phyloP scores from a whole-genome alignment of 306 rosid genomes.

The Dalbergia cultrata region DNA sequence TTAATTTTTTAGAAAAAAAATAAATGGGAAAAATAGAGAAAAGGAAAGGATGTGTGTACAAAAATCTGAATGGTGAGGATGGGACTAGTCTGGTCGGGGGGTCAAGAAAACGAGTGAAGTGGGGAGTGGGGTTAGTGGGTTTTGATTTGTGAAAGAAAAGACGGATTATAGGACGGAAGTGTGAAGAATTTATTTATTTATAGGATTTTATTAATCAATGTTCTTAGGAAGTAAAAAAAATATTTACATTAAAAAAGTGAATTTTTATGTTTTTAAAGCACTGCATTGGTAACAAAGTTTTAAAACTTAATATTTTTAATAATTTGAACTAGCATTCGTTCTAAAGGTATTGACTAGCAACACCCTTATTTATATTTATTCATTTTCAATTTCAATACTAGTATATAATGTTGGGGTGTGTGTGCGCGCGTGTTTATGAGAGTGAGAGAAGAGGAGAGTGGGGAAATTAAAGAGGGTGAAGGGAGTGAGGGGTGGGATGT shows the following conservation, averaged over 20 bases:
- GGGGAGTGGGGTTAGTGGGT: conserved; percentile 54
- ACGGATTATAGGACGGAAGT: conserved; percentile 53
- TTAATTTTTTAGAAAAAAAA: neutral
- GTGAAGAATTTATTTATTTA: neutral
- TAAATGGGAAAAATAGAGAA: neutral
- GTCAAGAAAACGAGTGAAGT: conserved; percentile 52
- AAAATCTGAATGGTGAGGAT: conserved; percentile 73
- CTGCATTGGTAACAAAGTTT: too few species aligned
- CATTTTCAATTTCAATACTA: too few species aligned
- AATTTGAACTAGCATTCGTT: too few species aligned
- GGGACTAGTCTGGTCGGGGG: conserved; percentile 97
- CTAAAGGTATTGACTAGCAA: too few species aligned
- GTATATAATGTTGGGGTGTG: too few species aligned
- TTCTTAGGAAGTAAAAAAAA: too few species aligned
- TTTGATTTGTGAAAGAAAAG: conserved; percentile 56
- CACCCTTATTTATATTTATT: too few species aligned
- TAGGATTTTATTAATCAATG: too few species aligned
- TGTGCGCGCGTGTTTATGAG: conserved; percentile 48
- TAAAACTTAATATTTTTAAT: too few species aligned
- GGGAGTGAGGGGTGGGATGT: neutral
- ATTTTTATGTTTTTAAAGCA: too few species aligned
- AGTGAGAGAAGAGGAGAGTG: conserved; percentile 50
- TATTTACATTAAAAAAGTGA: too few species aligned
- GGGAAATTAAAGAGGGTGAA: conserved; percentile 15
- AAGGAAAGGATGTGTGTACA: conserved; percentile 55